These are phyloP conservation scores for Dendrocalamus latiflorus DNA, from an alignment of 202 grass and related monocot species.

Conservation along the genomic window DNA sequence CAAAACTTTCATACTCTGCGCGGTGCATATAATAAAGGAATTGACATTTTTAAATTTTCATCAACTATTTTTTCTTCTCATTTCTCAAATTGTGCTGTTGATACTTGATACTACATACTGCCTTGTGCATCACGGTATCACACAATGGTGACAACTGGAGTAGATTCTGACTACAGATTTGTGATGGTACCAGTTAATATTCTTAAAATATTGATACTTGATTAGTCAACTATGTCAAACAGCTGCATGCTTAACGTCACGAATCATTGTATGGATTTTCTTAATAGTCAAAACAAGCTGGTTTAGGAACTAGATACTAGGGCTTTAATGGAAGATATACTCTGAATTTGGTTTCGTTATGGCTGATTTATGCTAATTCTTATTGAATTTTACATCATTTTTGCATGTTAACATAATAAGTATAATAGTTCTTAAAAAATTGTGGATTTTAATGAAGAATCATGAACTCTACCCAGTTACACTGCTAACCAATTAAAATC, in stretches of 20 bases:
- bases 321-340: no score
- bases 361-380: background rate
- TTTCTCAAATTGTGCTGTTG: background rate
- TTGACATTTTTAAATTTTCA: background rate
- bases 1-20: background rate
- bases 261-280: no score
- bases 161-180: slow-evolving; percentile 12
- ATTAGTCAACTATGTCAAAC: no score
- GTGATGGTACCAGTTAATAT: background rate
- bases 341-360: background rate
- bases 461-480: background rate
- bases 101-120: background rate
- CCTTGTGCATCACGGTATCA: background rate
- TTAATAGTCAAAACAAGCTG: no score
- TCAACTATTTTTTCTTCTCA: background rate
- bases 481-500: slow-evolving; percentile 11
- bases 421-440: background rate
- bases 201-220: background rate
- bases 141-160: background rate
- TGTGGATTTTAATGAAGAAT: no score
- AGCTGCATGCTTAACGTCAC: no score
- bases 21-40: background rate
- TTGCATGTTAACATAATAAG: background rate
- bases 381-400: slow-evolving; percentile 1
- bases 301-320: no score